Conservation (phyloP, 108 stramenopile genomes). For the Aureococcus anophagefferens region DNA sequence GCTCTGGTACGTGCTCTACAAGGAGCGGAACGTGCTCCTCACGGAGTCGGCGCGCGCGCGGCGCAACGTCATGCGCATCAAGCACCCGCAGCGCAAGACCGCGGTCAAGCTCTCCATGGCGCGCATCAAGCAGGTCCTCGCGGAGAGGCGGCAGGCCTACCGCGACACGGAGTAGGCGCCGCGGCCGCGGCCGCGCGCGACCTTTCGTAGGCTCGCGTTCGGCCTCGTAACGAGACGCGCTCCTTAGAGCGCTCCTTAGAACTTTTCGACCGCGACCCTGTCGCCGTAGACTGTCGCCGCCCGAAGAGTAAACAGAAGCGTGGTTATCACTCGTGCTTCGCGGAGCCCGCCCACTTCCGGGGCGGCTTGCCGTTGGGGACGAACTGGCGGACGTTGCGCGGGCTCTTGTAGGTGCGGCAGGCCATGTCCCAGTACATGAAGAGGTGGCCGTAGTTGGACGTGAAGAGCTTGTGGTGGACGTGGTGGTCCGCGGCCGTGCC, state of each 20-base stretch:
- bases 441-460: constrained; percentile 85
- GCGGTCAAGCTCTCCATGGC: constrained; percentile 7
- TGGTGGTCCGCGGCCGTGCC: constrained; percentile 86
- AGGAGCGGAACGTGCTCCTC: constrained; percentile 78
- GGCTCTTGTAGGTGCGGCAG: constrained; percentile 60
- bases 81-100: constrained; percentile 1
- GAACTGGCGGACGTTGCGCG: background rate
- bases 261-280: too few species aligned
- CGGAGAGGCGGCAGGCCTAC: constrained; percentile 5
- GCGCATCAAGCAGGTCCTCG: constrained; percentile 10
- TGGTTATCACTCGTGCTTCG: too few species aligned
- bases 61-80: constrained; percentile 32
- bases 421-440: constrained; percentile 86
- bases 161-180: too few species aligned
- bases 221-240: too few species aligned
- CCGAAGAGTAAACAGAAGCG: too few species aligned
- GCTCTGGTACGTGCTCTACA: constrained; percentile 80
- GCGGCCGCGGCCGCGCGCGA: too few species aligned
- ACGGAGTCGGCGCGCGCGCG: constrained; percentile 65
- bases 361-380: too few species aligned
- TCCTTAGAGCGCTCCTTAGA: too few species aligned
- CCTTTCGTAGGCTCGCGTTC: too few species aligned
- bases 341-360: too few species aligned
- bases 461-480: constrained; percentile 90
- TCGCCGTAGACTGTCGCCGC: too few species aligned